A percentile compares a stretch with the other conserved stretches of the same genome.
These are phyloP conservation scores for Suhomyces emberorum DNA, from an alignment of 805 yeast species.

Conservation along the genomic window DNA sequence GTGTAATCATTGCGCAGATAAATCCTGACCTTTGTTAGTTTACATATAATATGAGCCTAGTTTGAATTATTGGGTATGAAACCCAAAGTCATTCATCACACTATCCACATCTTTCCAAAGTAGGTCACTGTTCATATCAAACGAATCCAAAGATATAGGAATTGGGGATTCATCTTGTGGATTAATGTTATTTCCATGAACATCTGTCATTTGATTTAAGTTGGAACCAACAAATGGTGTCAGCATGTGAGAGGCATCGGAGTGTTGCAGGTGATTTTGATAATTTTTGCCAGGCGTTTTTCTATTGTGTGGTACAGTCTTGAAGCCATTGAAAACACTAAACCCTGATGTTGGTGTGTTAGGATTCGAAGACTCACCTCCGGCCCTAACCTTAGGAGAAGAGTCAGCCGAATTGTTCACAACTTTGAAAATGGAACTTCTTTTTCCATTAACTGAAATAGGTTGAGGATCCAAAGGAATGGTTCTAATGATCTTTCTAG, in stretches of 20 bases:
- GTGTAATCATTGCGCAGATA: too few relatives aligned
- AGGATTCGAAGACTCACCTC: constrained; percentile 7
- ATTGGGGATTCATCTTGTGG: constrained; percentile 3
- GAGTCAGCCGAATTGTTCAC: constrained; percentile 33
- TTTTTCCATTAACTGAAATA: constrained; percentile 42
- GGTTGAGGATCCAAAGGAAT: constrained; percentile 85
- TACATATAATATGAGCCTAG: not conserved
- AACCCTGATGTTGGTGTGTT: not conserved
- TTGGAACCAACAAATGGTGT: not conserved
- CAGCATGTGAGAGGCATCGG: not conserved
- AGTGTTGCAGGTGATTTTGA: not conserved
- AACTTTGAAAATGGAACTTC: constrained; percentile 38
- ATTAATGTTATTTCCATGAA: not conserved
- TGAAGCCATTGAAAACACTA: not conserved
- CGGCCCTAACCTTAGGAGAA: constrained; percentile 22
- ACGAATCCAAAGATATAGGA: constrained; percentile 25
- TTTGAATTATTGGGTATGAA: constrained; percentile 48
- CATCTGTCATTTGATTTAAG: not conserved
- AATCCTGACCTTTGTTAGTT: too few relatives aligned
- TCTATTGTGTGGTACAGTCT: not conserved
- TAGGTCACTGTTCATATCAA: constrained; percentile 50
- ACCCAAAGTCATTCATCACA: constrained; percentile 90
- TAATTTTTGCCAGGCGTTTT: not conserved
- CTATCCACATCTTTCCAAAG: constrained; percentile 82
- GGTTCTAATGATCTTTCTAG: constrained; percentile 70